A percentile compares a stretch with the other conserved stretches of the same genome.
phyloP scores from a whole-genome alignment of 495 filamentous ascomycete genomes.

The Achaetomiella virescens region DNA sequence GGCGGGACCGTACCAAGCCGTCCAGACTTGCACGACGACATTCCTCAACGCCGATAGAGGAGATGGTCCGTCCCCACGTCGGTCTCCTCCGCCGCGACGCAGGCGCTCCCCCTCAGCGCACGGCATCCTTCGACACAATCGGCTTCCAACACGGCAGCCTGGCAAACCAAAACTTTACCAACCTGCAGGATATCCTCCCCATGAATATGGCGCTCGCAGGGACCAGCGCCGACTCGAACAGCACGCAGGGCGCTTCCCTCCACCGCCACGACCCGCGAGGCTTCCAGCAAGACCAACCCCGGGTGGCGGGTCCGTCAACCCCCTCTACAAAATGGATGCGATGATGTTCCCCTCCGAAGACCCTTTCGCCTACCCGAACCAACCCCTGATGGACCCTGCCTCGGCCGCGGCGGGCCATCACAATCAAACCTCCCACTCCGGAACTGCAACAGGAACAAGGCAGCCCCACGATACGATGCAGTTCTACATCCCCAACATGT shows the following conservation, averaged over 20 bases:
- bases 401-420: constrained; percentile 11
- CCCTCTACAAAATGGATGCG: constrained; percentile 67
- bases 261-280: constrained; percentile 17
- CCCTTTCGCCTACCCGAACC: constrained; percentile 83
- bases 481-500: constrained; percentile 38
- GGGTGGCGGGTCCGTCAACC: constrained; percentile 34
- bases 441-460: neutral
- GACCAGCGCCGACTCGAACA: constrained; percentile 21
- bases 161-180: constrained; percentile 24
- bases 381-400: constrained; percentile 59
- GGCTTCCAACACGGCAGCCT: constrained; percentile 23
- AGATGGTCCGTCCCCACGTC: constrained; percentile 41
- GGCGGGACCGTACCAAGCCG: constrained; percentile 21
- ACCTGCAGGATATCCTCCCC: constrained; percentile 28
- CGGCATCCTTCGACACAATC: constrained; percentile 29
- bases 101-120: constrained; percentile 24
- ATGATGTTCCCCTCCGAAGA: constrained; percentile 93
- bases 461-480: constrained; percentile 27
- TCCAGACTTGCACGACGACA: constrained; percentile 23
- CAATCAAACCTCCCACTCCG: constrained; percentile 17
- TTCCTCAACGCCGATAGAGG: constrained; percentile 39
- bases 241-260: constrained; percentile 12
- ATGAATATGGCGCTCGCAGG: constrained; percentile 25
- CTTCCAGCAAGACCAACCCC: constrained; percentile 26
- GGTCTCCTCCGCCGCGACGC: constrained; percentile 16